phyloP scores from a whole-genome alignment of 345 rosid genomes.

The Camelina hispida region DNA sequence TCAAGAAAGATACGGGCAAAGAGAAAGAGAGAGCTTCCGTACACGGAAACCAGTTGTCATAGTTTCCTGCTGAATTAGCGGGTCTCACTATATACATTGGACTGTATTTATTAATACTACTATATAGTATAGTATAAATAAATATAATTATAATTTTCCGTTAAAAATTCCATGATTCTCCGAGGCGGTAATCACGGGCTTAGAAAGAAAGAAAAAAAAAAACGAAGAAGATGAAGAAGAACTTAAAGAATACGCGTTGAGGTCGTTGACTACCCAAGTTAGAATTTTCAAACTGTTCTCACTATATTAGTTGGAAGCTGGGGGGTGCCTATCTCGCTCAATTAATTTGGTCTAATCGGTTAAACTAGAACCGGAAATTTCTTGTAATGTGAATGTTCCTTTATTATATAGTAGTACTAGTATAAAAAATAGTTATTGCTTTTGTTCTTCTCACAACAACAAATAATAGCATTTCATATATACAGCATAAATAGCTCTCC shows the following conservation, averaged over 20 bases:
- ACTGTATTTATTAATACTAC: background rate
- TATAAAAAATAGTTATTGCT: background rate
- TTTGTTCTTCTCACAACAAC: background rate
- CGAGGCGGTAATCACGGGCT: conserved; percentile 76
- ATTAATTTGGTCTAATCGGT: conserved; percentile 24
- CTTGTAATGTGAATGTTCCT: background rate
- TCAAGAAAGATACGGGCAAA: background rate
- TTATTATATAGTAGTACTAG: too few relatives aligned
- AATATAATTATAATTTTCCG: background rate
- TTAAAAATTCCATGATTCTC: conserved; percentile 30
- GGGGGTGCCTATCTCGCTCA: background rate
- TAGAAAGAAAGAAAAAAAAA: background rate
- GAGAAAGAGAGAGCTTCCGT: conserved; percentile 31
- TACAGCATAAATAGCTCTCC: background rate
- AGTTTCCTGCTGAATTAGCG: conserved; percentile 46
- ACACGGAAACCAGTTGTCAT: conserved; percentile 41
- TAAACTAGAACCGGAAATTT: background rate
- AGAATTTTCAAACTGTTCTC: conserved; percentile 35
- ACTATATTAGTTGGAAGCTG: conserved; percentile 26
- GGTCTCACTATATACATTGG: background rate
- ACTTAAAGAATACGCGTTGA: conserved; percentile 42
- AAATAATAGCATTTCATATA: background rate
- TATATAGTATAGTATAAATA: background rate
- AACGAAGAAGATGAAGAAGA: background rate
- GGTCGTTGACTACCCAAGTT: conserved; percentile 22